Base-by-base conservation (phyloP, 768 basidiomycete species). In the Termitomyces eurrhizus region DNA sequence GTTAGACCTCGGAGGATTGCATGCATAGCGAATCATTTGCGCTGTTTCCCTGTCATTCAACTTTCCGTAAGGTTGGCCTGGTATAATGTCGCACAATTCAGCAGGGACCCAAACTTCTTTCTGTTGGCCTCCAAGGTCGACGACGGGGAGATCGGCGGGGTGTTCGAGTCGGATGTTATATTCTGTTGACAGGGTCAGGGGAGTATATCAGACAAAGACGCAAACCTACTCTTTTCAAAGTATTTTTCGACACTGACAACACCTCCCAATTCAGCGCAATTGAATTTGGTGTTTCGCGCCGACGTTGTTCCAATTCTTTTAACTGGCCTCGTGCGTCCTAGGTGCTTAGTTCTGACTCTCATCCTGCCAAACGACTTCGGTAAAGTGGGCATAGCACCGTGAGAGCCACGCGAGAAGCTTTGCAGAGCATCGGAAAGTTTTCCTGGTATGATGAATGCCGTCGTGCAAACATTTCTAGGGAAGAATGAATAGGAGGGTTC, bases 1-100 rank as follows among this genome's bases (percentile, higher is more conserved):
- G 61, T 90, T 91, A 56, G 77, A 66, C 0, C 67, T 70, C 0
- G 91, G 91, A 1, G 77, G 78, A 35, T 86, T 85, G 70, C 86
- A 88, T 0, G 91, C 90, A 57, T 74, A 74, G 45, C 75, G 76
- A 59, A 93, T 87, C 91, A 93, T 92, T n/a, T 77, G 71, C 0
- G 83, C 74, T 0, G 88, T 90, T 66, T 88, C 85, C 7, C 66
- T 75, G n/a, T 83, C 83, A 58, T 72, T 79, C 2, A 92, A 83
- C 60, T 79, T 83, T 7, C 82, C 87, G 24, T 82, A 89, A 0
- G 86, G 75, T 62, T 83, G 82, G 7, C 85, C 85, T 0, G 80
- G 71, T 11, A 77, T 69, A 53, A 93, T 88, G 26, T 82, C 74
- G 74, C 90, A 92, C 1, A 93, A 53, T 68, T 93, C 90, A 0